Percentiles rank a stretch among this genome's conserved stretches.
These are phyloP conservation scores for Daldinia eschscholtzii DNA, from an alignment of 2,329 filamentous ascomycete species.

Conservation along the genomic window DNA sequence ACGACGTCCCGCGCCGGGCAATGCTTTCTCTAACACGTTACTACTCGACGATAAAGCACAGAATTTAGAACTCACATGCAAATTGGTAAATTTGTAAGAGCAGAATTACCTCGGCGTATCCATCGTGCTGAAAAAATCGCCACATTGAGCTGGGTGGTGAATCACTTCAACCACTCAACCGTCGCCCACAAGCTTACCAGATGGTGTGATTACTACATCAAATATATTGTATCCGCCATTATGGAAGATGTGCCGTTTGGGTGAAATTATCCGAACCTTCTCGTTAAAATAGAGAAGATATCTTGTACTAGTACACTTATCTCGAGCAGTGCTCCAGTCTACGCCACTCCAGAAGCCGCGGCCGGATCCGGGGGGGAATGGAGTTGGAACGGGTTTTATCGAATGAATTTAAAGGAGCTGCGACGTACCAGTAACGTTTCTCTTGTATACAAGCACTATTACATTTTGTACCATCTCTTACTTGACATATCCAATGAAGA, in stretches of 20 bases:
- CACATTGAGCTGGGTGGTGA: neutral
- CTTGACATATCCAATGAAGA: neutral
- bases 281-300: neutral
- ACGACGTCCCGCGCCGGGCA: neutral
- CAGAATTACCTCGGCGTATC: neutral
- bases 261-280: neutral
- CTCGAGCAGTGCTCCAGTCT: neutral
- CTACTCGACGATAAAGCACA: neutral
- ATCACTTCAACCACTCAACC: neutral
- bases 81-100: neutral
- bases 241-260: neutral
- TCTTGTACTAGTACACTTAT: neutral
- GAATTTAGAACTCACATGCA: no score
- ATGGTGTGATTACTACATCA: neutral
- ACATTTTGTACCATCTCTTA: neutral
- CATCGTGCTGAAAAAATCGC: neutral
- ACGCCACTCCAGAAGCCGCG: neutral
- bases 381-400: neutral
- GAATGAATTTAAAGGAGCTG: neutral
- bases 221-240: no score
- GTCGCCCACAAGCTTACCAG: neutral
- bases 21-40: neutral
- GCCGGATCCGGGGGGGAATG: neutral
- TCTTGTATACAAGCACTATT: neutral
- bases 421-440: neutral